Conservation (phyloP, 2,329 filamentous ascomycete genomes). For the Nemania diffusa region DNA sequence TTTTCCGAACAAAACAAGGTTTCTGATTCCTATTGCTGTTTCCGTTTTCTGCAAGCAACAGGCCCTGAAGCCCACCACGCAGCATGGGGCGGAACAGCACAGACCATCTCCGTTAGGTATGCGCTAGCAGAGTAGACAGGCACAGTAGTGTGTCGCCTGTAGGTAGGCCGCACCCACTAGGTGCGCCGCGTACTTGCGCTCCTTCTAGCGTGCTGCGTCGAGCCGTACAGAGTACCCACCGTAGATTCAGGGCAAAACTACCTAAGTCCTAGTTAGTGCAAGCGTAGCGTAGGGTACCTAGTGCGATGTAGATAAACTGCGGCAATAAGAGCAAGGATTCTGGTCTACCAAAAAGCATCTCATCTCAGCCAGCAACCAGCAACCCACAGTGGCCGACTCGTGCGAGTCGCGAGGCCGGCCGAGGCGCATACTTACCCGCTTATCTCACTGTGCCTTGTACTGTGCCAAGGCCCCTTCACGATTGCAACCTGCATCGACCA, state of each 20-base stretch:
- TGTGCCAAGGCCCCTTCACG: constrained; percentile 13
- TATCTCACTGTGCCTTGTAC: constrained; percentile 14
- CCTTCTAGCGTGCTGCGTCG: neutral
- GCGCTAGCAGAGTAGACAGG: neutral
- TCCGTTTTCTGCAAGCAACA: constrained; percentile 30
- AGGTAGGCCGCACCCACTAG: constrained; percentile 8
- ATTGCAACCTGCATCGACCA: neutral
- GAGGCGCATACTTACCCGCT: neutral
- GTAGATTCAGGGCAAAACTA: constrained; percentile 5
- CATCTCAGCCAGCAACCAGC: constrained; percentile 7
- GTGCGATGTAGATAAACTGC: neutral
- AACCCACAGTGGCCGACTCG: constrained; percentile 30
- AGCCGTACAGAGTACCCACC: constrained; percentile 15
- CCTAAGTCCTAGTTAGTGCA: neutral
- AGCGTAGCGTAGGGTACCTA: neutral
- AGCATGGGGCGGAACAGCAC: constrained; percentile 25
- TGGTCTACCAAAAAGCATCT: neutral
- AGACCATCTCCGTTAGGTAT: constrained; percentile 16
- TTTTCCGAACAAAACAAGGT: constrained; percentile 36
- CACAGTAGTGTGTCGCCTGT: neutral
- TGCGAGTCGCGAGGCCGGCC: constrained; percentile 36
- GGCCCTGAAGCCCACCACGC: constrained; percentile 16
- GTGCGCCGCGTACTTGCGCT: neutral
- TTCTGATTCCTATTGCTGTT: constrained; percentile 22
- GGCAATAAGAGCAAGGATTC: constrained; percentile 14